Conservation (phyloP, 352 stramenopile genomes). For the Thraustochytrium aureum region DNA sequence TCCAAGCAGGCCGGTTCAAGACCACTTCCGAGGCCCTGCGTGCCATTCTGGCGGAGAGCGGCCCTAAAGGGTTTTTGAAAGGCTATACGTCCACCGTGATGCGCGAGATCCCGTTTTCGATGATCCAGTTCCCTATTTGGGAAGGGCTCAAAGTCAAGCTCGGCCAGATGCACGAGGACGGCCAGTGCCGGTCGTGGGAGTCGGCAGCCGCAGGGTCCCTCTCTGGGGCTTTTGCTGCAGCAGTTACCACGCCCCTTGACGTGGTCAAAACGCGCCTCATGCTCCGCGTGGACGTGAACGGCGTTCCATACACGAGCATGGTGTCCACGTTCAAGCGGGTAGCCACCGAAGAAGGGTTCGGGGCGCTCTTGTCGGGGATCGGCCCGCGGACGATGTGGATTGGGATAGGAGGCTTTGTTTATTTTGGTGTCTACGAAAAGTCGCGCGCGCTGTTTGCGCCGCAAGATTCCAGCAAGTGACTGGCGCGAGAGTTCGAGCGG, state of each 20-base stretch:
- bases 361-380: slow-evolving; percentile 89
- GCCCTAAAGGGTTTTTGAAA: slow-evolving; percentile 60
- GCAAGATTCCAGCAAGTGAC: no score
- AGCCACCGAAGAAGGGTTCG: slow-evolving; percentile 80
- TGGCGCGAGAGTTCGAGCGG: no score
- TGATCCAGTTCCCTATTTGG: slow-evolving; percentile 99
- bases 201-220: slow-evolving; percentile 92
- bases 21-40: slow-evolving; percentile 69
- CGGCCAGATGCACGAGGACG: slow-evolving; percentile 25
- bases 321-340: slow-evolving; percentile 84
- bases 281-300: slow-evolving; percentile 83
- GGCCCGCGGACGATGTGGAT: slow-evolving; percentile 98
- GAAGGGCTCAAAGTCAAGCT: slow-evolving; percentile 88
- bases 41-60: slow-evolving; percentile 74
- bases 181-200: slow-evolving; percentile 77
- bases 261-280: slow-evolving; percentile 99
- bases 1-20: slow-evolving; percentile 91
- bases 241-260: slow-evolving; percentile 98
- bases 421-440: slow-evolving; percentile 98
- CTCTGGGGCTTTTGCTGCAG: slow-evolving; percentile 90
- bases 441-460: no score
- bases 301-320: slow-evolving; percentile 83
- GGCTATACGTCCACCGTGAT: slow-evolving; percentile 98
- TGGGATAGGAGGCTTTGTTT: slow-evolving; percentile 98
- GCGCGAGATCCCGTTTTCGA: slow-evolving; percentile 96